Conservation (phyloP, 768 basidiomycete species). For the Cyclocybe cylindracea region DNA sequence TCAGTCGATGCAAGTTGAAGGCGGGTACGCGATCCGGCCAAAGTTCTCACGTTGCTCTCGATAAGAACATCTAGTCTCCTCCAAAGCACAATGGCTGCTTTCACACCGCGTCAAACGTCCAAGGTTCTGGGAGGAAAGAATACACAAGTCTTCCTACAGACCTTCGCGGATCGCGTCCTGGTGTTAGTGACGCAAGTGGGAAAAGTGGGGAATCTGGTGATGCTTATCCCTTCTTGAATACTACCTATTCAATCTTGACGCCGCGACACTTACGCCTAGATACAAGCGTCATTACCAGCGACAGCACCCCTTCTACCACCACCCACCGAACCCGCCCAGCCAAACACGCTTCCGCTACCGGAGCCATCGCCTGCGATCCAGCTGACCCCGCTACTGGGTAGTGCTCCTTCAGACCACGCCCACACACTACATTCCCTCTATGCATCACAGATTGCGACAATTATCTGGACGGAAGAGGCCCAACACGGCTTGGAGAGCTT, state of each 20-base stretch:
- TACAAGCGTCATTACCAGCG: constrained; percentile 76
- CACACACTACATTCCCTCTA: constrained; percentile 80
- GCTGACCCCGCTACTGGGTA: constrained; percentile 78
- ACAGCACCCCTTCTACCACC: constrained; percentile 53
- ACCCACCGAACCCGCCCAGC: constrained; percentile 32
- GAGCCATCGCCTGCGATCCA: constrained; percentile 71
- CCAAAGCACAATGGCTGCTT: constrained; percentile 21
- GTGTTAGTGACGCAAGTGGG: constrained; percentile 90
- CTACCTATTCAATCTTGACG: background rate
- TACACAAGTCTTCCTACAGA: constrained; percentile 80
- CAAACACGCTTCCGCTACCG: constrained; percentile 45
- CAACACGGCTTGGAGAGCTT: constrained; percentile 39
- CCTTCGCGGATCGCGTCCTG: constrained; percentile 77
- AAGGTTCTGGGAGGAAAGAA: constrained; percentile 52
- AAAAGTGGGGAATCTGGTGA: constrained; percentile 86
- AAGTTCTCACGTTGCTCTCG: too few relatives aligned
- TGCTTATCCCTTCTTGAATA: constrained; percentile 11
- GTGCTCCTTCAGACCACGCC: constrained; percentile 65
- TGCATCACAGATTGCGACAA: constrained; percentile 82
- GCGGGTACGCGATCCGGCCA: background rate
- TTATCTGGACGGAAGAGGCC: constrained; percentile 68
- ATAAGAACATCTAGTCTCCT: too few relatives aligned
- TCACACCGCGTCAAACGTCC: constrained; percentile 52
- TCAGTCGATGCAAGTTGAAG: background rate
- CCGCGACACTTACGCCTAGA: constrained; percentile 42